Base-by-base conservation (phyloP, 352 stramenopile genomes). In the Globisporangium splendens region DNA sequence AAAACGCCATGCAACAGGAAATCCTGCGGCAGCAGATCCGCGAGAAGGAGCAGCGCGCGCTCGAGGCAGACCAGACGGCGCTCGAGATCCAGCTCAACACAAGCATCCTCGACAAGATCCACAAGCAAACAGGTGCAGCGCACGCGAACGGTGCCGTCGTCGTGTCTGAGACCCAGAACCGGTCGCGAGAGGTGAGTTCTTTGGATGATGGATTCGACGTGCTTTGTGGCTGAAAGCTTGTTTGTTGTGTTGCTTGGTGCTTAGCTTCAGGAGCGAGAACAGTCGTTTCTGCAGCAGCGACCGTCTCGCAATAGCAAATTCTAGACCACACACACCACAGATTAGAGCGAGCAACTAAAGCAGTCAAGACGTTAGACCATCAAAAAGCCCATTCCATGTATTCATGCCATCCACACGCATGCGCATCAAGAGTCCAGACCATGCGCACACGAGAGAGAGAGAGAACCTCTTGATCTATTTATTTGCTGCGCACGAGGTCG, bases 51-150 rank as follows among this genome's bases (percentile, higher is more conserved):
- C 56, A 69, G 28, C 70, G 75, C 1, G 77, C 66, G 59, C 71
- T 91, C 17, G 42, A 75, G 24, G 79, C 83, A 7, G 83, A 93
- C 43, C 83, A 93, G 59, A 85, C 83, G 2, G 33, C 56, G 38
- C 72, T 90, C 20, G 83, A 93, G 54, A 64, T 93, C 46, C 79
- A 93, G 60, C 62, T 93, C 22, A 93, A 93, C 49, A 59, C 76
- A 41, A 70, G 72, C 55, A 63, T 93, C 1, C 65, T 93, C 14
- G 58, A 85, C 17, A 91, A 91, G 56, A 88, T 93, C 63, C 75
- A 88, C 50, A 66, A 83, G 17, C 74, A 87, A 46, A 63, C 63
- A 20, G 70, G 72, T 0, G 52, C 15, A 10, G 60, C 57, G 22
- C 73, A 84, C 24, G 70, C 58, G n/a, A 73, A 80, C 35, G 75